Evolutionary conservation across 1,139 yeast species (phyloP), one percentile per base, ranked within the genome.

Genomic region (Diutina mesorugosa): DNA sequence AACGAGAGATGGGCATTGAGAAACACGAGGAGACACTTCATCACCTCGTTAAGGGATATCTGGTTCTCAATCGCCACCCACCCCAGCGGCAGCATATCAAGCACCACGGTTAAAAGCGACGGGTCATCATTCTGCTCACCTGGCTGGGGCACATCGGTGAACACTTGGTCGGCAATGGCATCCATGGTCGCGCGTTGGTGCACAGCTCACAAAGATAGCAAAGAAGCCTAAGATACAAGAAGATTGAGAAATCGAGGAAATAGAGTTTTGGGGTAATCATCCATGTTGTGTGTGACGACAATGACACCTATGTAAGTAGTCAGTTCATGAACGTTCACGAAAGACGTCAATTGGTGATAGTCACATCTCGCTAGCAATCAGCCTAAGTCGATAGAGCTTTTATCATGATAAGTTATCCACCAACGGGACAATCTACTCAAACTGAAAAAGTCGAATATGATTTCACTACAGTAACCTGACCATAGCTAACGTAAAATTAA

Each of bases 1-100:
- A 90, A 75, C 0, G 99, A 84, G 55, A 95, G 68, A 68, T 93
- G 99, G 0, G 95, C 91, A 66, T 93, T 93, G 58, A 91, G 69
- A 64, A 85, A 84, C 45, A 90, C 88, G 54, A 87, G 67, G 10
- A 89, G 66, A 5, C 89, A 74, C 60, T 84, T 80, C 28, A 82
- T 72, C 28, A 84, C 80, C 55, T 83, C 82, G 59, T 78, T 75
- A 38, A 87, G 67, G 2, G 80, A 64, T 3, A 80, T 68, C 55
- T 73, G 71, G 47, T 77, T 71, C 32, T 67, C 66, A 45, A 85
- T 71, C 51, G 75, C 73, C 56, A 76, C 80, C 97, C 97, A 90
- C 54, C 89, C 85, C 47, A 73, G 68, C 0, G 97, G 93, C 54
- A 87, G 83, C 7, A 90, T 75, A 62, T 93, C 99, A 10, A 93